Evolutionary conservation across 1,284 basidiomycete genomes (phyloP).

Genomic region (Puccinia coronata): DNA sequence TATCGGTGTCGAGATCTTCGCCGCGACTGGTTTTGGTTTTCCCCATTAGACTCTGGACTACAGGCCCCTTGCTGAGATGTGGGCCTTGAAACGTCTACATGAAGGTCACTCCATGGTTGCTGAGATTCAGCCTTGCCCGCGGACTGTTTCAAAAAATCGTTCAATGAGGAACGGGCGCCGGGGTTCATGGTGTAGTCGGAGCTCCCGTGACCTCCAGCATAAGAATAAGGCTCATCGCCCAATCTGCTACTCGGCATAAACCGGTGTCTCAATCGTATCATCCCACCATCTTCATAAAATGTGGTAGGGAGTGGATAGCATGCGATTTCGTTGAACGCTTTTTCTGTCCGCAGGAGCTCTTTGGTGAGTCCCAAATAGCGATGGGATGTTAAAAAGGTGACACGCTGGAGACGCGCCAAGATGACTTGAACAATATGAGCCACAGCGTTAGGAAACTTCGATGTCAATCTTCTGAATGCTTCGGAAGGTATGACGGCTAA

Average conservation of each 20-base stretch:
- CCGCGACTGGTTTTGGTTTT: constrained; percentile 53
- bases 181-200: constrained; percentile 20
- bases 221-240: constrained; percentile 51
- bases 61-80: constrained; percentile 39
- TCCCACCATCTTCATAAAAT: constrained; percentile 92
- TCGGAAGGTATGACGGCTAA: constrained; percentile 98
- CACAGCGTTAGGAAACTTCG: constrained; percentile 93
- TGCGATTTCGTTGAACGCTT: constrained; percentile 92
- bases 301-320: constrained; percentile 86
- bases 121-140: constrained; percentile 22
- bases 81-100: constrained; percentile 24
- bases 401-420: constrained; percentile 89
- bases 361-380: constrained; percentile 92
- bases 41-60: constrained; percentile 52
- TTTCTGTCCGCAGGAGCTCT: constrained; percentile 93
- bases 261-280: constrained; percentile 81
- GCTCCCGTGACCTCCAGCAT: constrained; percentile 63
- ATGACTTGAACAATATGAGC: constrained; percentile 98
- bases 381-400: constrained; percentile 92
- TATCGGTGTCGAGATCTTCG: constrained; percentile 57
- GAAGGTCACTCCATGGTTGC: constrained; percentile 37
- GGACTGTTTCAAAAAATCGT: constrained; percentile 34
- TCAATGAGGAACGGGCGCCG: constrained; percentile 29
- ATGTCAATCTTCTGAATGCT: constrained; percentile 84
- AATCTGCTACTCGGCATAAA: constrained; percentile 62